These are phyloP conservation scores for Beta corolliflora DNA, from an alignment of 179 eudicot species.

Conservation along the genomic window DNA sequence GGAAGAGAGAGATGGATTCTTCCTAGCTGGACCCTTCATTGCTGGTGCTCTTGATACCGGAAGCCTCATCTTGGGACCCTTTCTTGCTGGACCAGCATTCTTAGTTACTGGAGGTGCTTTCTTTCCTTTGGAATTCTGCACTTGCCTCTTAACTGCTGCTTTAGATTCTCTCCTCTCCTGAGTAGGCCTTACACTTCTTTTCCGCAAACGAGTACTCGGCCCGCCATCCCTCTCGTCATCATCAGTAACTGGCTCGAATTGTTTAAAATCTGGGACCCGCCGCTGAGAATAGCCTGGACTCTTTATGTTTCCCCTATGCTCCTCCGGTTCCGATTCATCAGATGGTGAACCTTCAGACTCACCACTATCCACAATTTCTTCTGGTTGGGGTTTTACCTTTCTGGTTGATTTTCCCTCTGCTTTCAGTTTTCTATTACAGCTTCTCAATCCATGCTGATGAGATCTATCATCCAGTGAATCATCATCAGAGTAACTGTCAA, in stretches of 20 bases:
- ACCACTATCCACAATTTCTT: constrained; percentile 28
- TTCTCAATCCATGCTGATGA: constrained; percentile 29
- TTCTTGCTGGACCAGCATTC: constrained; percentile 25
- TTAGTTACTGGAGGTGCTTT: constrained; percentile 28
- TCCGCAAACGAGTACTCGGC: constrained; percentile 80
- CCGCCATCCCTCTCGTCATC: constrained; percentile 62
- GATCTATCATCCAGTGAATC: constrained; percentile 31
- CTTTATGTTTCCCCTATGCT: constrained; percentile 30
- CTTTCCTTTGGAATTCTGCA: constrained; percentile 39
- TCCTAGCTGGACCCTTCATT: constrained; percentile 34
- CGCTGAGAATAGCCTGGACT: constrained; percentile 34
- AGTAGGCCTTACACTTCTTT: constrained; percentile 46
- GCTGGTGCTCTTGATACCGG: constrained; percentile 32
- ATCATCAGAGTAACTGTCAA: constrained; percentile 33
- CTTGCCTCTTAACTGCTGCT: constrained; percentile 39
- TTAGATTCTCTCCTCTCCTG: constrained; percentile 41
- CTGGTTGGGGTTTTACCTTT: constrained; percentile 17
- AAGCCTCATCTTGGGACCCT: constrained; percentile 41
- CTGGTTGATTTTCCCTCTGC: constrained; percentile 23
- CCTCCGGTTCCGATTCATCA: constrained; percentile 30
- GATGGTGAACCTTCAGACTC: constrained; percentile 41
- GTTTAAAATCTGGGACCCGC: constrained; percentile 21
- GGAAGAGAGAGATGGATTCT: constrained; percentile 20
- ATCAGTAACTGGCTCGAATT: constrained; percentile 38
- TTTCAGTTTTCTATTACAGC: constrained; percentile 31